phyloP scores from a whole-genome alignment of 2,329 filamentous ascomycete genomes.

The Fusarium albidum region DNA sequence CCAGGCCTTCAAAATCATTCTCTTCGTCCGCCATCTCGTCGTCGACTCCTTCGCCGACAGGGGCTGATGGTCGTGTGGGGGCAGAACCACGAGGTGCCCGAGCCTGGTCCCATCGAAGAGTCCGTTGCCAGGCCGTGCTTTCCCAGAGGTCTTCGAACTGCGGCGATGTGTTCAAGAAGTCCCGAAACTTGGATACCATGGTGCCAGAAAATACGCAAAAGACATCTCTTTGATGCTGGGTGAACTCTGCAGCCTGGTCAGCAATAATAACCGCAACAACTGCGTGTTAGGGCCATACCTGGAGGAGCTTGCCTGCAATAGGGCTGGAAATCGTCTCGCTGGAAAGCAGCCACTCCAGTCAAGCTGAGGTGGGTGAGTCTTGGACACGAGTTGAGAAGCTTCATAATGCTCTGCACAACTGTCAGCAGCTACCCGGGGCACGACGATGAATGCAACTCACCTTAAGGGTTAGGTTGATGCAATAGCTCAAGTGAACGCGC shows the following conservation, averaged over 20 bases:
- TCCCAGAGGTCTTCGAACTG: conserved; percentile 57
- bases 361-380: conserved; percentile 93
- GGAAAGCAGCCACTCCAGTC: conserved; percentile 91
- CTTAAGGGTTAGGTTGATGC: conserved; percentile 80
- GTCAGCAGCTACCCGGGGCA: conserved; percentile 23
- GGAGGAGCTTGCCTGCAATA: conserved; percentile 88
- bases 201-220: conserved; percentile 97
- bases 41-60: conserved; percentile 47
- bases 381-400: conserved; percentile 87
- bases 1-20: conserved; percentile 53
- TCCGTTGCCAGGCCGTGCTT: conserved; percentile 25
- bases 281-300: conserved; percentile 58
- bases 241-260: conserved; percentile 74
- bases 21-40: conserved; percentile 56
- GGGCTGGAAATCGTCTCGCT: conserved; percentile 81
- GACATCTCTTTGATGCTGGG: conserved; percentile 90
- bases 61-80: conserved; percentile 7
- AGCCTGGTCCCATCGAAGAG: conserved; percentile 7
- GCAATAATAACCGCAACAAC: conserved; percentile 5
- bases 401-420: conserved; percentile 79
- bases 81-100: conserved; percentile 18
- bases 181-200: conserved; percentile 79
- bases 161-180: conserved; percentile 72
- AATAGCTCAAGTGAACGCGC: conserved; percentile 96
- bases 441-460: conserved; percentile 58